Base-by-base conservation (phyloP, 2,329 filamentous ascomycete genomes). In the Ophiostoma australiae region DNA sequence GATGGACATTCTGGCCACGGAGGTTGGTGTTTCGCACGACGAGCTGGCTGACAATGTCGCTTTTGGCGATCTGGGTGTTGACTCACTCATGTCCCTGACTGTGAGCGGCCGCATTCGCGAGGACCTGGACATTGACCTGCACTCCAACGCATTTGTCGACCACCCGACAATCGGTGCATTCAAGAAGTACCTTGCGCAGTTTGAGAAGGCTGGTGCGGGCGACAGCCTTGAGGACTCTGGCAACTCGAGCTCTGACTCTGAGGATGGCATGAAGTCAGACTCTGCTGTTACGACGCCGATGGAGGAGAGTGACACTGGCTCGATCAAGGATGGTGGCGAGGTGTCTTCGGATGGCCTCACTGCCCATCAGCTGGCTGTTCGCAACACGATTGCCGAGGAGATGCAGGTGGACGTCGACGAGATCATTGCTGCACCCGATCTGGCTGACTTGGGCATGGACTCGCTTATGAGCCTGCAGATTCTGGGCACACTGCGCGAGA, bases 381-480 rank as follows among this genome's bases (percentile, higher is more conserved):
- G 90, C 78, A 84, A 86, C 70, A 90, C 89, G 71, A 88, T 92
- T 73, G 87, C 89, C n/a, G 82, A 85, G 52, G 90, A 92, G 78
- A 91, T 91, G 85, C 88, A 88, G 71, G 87, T 91, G n/a, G 86
- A 89, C 33, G 81, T 90, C 13, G 86, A 88, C 39, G 89, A 91
- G 75, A 82, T 88, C 39, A 78, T 84, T 3, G 84, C 84, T 31
- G 83, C 84, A 0, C 82, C 84, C 0, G 84, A 87, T 73, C 80
- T 88, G 70, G 82, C 83, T n/a, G 83, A 84, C 2, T 79, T 87
- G 15, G 86, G 86, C 3, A 86, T 88, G 80, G 86, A 88, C 76
- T 88, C 85, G 1, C 80, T 87, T 31, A 86, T 88, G 81, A 84
- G 83, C 55, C 76, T 88, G 39, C 83, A 84, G 2, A 87, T 88